phyloP scores from a whole-genome alignment of 129 eudicot species.

The Rutidosis leptorrhynchoides region DNA sequence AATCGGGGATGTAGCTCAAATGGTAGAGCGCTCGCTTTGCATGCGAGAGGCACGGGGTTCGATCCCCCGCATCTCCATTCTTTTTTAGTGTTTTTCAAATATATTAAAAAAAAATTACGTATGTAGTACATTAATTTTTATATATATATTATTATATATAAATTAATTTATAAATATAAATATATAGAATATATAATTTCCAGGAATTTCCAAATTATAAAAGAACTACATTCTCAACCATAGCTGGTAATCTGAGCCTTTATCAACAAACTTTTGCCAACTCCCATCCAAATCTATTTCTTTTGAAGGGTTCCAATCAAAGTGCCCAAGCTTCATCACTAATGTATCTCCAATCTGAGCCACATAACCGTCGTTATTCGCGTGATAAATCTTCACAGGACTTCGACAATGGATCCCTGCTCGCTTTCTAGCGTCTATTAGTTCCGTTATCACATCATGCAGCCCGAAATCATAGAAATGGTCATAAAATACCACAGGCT shows the following conservation, averaged over 20 bases:
- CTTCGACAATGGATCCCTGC: constrained; percentile 64
- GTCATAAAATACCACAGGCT: constrained; percentile 63
- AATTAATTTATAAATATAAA: too few species aligned
- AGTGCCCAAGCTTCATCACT: constrained; percentile 56
- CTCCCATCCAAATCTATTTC: constrained; percentile 54
- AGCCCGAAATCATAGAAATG: constrained; percentile 62
- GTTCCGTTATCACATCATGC: constrained; percentile 47
- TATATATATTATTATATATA: too few species aligned
- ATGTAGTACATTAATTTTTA: too few species aligned
- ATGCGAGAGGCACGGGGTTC: constrained; percentile 99
- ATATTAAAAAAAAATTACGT: too few species aligned
- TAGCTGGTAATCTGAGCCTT: constrained; percentile 51
- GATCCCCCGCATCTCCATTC: constrained; percentile 99
- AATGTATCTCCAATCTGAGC: constrained; percentile 51
- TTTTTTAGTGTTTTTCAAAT: too few species aligned
- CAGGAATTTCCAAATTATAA: not conserved
- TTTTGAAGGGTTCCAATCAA: constrained; percentile 60
- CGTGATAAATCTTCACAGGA: constrained; percentile 54
- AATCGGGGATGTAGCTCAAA: constrained; percentile 63
- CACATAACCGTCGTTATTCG: constrained; percentile 51
- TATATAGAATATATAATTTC: not conserved
- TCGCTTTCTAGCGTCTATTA: constrained; percentile 47
- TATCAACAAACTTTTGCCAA: constrained; percentile 62
- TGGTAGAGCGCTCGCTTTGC: constrained; percentile 99
- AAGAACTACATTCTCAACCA: constrained; percentile 47